These are phyloP conservation scores for Pinus albicaulis DNA, from an alignment of 75 land plant species.

Conservation along the genomic window DNA sequence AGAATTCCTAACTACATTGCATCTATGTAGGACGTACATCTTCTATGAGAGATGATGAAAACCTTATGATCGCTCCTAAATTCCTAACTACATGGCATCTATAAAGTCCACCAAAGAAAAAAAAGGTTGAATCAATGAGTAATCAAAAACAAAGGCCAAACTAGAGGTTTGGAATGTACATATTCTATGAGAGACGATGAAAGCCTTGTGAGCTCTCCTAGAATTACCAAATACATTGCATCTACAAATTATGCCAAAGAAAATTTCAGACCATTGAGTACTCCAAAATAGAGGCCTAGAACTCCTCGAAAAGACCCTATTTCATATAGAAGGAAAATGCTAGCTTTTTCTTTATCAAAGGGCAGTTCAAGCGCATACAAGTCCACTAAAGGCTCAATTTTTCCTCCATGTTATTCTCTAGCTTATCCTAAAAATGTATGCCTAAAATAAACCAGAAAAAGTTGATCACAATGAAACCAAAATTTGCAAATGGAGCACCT, in stretches of 20 bases:
- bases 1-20: neutral
- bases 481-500: slow-evolving; percentile 70
- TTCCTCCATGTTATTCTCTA: no score
- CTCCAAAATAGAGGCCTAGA: slow-evolving; percentile 35
- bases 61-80: no score
- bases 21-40: no score
- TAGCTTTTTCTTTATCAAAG: slow-evolving; percentile 1
- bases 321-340: neutral
- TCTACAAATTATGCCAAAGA: neutral
- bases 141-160: no score
- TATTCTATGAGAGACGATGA: slow-evolving; percentile 52
- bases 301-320: no score
- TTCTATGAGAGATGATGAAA: no score
- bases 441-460: no score
- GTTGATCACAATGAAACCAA: slow-evolving; percentile 90
- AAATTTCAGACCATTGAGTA: slow-evolving; percentile 20
- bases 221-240: neutral
- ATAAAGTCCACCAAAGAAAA: neutral
- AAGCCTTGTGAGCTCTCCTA: slow-evolving; percentile 70
- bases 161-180: slow-evolving; percentile 13
- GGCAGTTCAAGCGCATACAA: neutral
- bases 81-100: no score
- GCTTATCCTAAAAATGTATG: no score
- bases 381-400: slow-evolving; percentile 23
- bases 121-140: no score